A percentile compares a stretch with the other conserved stretches of the same genome.
These are phyloP conservation scores for Penicillium sp. DNA, from an alignment of 2,329 filamentous ascomycete species.

Conservation along the genomic window DNA sequence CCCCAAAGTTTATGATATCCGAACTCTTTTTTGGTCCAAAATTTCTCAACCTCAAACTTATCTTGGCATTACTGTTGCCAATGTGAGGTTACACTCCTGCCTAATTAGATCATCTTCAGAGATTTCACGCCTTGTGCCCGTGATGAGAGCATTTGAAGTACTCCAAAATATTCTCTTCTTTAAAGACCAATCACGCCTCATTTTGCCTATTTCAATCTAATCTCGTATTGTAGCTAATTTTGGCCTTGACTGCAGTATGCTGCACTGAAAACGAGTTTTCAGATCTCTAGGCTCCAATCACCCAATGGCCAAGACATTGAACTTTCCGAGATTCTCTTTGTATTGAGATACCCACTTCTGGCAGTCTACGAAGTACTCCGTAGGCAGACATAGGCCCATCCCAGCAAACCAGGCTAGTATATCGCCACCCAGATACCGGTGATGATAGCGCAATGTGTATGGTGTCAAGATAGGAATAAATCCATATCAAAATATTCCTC, in stretches of 20 bases:
- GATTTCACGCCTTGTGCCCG: no score
- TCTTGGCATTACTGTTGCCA: slow-evolving; percentile 1
- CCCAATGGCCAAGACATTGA: neutral
- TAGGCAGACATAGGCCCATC: neutral
- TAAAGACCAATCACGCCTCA: no score
- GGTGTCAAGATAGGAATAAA: no score
- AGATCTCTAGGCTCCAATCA: neutral
- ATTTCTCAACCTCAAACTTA: neutral
- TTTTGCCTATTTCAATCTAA: neutral
- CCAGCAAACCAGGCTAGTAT: no score
- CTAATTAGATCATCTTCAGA: neutral
- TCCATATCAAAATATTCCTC: no score
- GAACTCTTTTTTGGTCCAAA: neutral
- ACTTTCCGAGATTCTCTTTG: no score
- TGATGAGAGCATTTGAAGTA: no score
- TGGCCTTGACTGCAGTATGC: neutral
- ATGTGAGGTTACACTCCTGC: neutral
- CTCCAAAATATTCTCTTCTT: no score
- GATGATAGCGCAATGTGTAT: no score
- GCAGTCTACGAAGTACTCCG: neutral
- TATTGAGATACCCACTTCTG: no score
- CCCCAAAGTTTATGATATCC: neutral
- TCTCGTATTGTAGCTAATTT: neutral
- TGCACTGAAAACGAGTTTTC: no score
- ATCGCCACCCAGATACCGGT: no score